A percentile compares a stretch with the other conserved stretches of the same genome.
Conservation (phyloP, 805 yeast genomes). For the Pichia kluyveri region DNA sequence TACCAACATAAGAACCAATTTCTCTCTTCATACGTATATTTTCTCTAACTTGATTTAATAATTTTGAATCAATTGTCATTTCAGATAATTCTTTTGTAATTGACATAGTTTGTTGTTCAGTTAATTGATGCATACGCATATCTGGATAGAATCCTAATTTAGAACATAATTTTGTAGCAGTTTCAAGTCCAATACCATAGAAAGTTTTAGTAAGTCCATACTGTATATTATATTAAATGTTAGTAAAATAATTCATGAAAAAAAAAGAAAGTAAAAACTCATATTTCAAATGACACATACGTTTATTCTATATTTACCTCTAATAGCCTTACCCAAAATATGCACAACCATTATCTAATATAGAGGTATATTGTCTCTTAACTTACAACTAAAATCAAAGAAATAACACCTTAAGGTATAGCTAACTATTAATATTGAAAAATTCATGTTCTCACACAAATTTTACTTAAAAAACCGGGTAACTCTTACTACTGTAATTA, state of each 20-base stretch:
- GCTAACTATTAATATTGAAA: too few species aligned
- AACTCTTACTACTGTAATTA: too few species aligned
- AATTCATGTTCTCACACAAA: too few species aligned
- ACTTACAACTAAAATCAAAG: too few species aligned
- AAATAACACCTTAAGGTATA: too few species aligned
- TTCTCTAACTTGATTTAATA: conserved; percentile 62
- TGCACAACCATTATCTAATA: conserved; percentile 37
- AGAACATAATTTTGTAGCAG: conserved; percentile 73
- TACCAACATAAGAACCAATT: conserved; percentile 81
- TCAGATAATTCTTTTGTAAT: conserved; percentile 81
- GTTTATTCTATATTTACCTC: conserved; percentile 29
- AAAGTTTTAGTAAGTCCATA: conserved; percentile 69
- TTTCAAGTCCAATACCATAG: conserved; percentile 74
- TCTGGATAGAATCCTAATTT: conserved; percentile 84
- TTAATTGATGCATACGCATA: conserved; percentile 89
- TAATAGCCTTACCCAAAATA: conserved; percentile 42
- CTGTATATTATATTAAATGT: conserved; percentile 5
- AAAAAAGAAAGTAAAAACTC: background rate
- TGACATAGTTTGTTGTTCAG: conserved; percentile 79
- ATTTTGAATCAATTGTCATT: conserved; percentile 73
- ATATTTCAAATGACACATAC: conserved; percentile 14
- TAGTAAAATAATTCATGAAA: background rate
- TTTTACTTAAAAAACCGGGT: too few species aligned
- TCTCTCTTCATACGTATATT: conserved; percentile 72
- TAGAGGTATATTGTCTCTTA: too few species aligned